Conservation (phyloP, 2,329 filamentous ascomycete species). For the Paramyrothecium roridum region DNA sequence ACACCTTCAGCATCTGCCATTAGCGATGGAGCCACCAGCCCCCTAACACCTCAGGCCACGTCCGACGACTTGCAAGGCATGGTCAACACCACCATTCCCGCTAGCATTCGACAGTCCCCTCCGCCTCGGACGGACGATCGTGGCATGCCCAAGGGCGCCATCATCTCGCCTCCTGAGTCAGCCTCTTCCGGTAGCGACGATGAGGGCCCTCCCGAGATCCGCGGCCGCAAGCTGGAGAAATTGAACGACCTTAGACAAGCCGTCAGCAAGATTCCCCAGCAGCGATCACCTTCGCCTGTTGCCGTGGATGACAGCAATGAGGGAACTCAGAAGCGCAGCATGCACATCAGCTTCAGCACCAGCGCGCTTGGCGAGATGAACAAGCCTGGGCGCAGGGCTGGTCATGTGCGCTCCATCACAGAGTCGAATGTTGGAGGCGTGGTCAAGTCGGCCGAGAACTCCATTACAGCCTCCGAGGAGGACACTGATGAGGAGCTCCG, state of each 20-base stretch:
- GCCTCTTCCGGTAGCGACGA: constrained; percentile 79
- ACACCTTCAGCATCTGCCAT: constrained; percentile 43
- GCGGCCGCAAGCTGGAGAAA: constrained; percentile 48
- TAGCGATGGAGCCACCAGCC: constrained; percentile 22
- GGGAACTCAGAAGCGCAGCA: constrained; percentile 7
- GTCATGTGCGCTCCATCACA: constrained; percentile 53
- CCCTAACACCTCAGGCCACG: constrained; percentile 46
- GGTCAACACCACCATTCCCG: constrained; percentile 12
- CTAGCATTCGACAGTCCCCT: constrained; percentile 75
- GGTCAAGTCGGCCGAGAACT: constrained; percentile 44
- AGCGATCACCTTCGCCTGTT: constrained; percentile 44
- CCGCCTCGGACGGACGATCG: constrained; percentile 71
- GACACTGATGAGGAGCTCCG: constrained; percentile 57
- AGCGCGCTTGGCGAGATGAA: constrained; percentile 39
- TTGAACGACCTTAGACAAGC: constrained; percentile 75
- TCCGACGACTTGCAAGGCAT: constrained; percentile 47
- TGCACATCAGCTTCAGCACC: constrained; percentile 47
- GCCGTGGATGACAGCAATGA: constrained; percentile 46
- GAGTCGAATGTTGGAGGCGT: constrained; percentile 50
- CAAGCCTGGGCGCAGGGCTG: constrained; percentile 35
- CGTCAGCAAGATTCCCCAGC: constrained; percentile 69
- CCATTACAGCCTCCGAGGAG: constrained; percentile 55
- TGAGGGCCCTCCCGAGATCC: constrained; percentile 53
- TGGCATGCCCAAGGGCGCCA: constrained; percentile 75
- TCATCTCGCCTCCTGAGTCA: constrained; percentile 91